Evolutionary conservation across 2,329 filamentous ascomycete species (phyloP).

Genomic region (Diaporthe sp.): DNA sequence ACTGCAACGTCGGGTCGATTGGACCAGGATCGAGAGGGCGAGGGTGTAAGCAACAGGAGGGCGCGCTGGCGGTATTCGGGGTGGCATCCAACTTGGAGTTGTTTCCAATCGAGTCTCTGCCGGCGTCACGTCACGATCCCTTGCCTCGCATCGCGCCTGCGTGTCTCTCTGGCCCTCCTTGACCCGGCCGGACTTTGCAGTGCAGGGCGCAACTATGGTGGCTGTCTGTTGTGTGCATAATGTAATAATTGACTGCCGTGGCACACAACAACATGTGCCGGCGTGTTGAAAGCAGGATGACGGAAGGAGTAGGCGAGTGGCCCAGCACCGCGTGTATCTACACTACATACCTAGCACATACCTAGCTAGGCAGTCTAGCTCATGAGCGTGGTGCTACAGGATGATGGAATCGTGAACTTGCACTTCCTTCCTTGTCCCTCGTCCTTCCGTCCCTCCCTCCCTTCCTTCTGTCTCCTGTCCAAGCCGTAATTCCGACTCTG

Average conservation of each 20-base stretch:
- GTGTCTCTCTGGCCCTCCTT: not conserved
- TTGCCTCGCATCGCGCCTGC: constrained; percentile 24
- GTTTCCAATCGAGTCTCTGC: not conserved
- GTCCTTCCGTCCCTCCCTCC: not conserved
- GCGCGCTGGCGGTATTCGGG: not conserved
- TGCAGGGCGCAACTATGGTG: not conserved
- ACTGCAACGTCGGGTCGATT: constrained; percentile 12
- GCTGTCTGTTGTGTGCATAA: not conserved
- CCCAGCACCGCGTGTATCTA: not conserved
- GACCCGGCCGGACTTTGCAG: not conserved
- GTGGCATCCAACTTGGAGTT: not conserved
- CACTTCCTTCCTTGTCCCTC: not conserved
- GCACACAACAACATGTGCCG: constrained; percentile 5
- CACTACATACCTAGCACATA: not conserved
- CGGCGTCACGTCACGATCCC: constrained; percentile 26
- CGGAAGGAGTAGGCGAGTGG: constrained; percentile 16
- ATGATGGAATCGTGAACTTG: not conserved
- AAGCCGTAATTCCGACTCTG: too few species aligned
- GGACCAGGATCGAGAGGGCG: not conserved
- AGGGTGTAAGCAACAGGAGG: not conserved
- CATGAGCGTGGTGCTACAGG: not conserved
- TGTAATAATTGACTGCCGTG: not conserved
- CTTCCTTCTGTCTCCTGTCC: not conserved
- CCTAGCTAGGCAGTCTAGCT: not conserved
- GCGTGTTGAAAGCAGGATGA: not conserved